Evolutionary conservation across 495 filamentous ascomycete species (phyloP).

Genomic region (Aspergillus affinis): DNA sequence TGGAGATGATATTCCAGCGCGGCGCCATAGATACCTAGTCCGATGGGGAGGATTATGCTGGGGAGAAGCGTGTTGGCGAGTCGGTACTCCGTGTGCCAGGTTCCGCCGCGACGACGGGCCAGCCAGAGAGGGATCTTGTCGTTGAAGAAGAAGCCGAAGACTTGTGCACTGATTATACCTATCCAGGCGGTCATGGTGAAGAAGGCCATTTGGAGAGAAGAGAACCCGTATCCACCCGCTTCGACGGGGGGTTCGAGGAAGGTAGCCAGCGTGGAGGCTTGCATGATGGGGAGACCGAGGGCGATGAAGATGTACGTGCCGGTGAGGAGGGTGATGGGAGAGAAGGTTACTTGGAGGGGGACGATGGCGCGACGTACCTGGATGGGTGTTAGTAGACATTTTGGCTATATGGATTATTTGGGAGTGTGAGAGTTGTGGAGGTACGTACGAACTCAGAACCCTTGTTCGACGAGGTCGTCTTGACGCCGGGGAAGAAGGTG

Average conservation of each 20-base stretch:
- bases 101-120: conserved; percentile 29
- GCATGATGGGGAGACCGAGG: conserved; percentile 45
- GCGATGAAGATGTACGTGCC: conserved; percentile 44
- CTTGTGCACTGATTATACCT: conserved; percentile 32
- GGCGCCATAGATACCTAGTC: conserved; percentile 45
- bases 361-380: conserved; percentile 32
- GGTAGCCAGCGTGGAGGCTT: conserved; percentile 31
- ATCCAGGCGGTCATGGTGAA: conserved; percentile 42
- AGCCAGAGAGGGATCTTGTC: conserved; percentile 42
- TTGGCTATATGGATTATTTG: not conserved
- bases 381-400: not conserved
- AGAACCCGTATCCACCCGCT: conserved; percentile 51
- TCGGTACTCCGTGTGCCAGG: conserved; percentile 48
- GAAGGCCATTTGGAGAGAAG: conserved; percentile 42
- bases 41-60: conserved; percentile 36
- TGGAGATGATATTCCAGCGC: conserved; percentile 40
- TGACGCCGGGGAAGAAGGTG: conserved; percentile 44
- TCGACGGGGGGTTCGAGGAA: conserved; percentile 45
- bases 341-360: conserved; percentile 44
- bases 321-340: conserved; percentile 44
- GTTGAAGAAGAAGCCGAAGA: conserved; percentile 38
- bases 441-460: conserved; percentile 5
- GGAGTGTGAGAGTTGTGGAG: not conserved
- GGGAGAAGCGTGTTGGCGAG: conserved; percentile 32
- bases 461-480: not conserved